Evolutionary conservation across 768 basidiomycete genomes (phyloP).

Genomic region (Solioccasus polychromus): DNA sequence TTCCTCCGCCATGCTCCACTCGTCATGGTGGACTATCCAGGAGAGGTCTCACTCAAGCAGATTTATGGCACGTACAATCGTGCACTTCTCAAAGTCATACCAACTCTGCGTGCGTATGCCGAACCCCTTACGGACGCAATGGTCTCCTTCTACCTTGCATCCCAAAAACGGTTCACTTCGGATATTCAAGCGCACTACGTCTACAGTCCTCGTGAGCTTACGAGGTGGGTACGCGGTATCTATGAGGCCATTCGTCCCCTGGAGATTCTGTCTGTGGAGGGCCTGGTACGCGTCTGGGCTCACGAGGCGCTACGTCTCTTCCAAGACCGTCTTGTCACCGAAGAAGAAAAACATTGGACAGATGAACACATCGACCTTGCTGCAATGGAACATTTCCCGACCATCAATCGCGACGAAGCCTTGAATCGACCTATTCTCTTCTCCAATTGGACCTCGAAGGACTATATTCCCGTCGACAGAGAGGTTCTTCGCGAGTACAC

Average conservation of each 20-base stretch:
- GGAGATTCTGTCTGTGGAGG: conserved; percentile 91
- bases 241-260: conserved; percentile 95
- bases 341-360: conserved; percentile 93
- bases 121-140: conserved; percentile 96
- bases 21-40: conserved; percentile 99
- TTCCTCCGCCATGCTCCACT: conserved; percentile 97
- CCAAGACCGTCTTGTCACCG: conserved; percentile 93
- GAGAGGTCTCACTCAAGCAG: conserved; percentile 93
- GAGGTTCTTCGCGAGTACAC: conserved; percentile 93
- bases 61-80: conserved; percentile 99
- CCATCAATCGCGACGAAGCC: conserved; percentile 84
- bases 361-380: conserved; percentile 85
- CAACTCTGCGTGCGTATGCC: conserved; percentile 87
- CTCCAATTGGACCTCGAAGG: conserved; percentile 98
- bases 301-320: conserved; percentile 97
- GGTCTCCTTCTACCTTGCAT: conserved; percentile 93
- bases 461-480: conserved; percentile 94
- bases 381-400: conserved; percentile 91
- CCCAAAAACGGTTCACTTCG: conserved; percentile 92
- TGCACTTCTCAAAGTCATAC: conserved; percentile 92
- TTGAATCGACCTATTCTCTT: conserved; percentile 88
- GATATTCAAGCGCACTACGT: conserved; percentile 99
- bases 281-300: conserved; percentile 95
- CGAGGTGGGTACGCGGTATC: conserved; percentile 95
- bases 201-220: conserved; percentile 98